These are phyloP conservation scores for Candolleomyces efflorescens DNA, from an alignment of 768 basidiomycete genomes.

Conservation along the genomic window DNA sequence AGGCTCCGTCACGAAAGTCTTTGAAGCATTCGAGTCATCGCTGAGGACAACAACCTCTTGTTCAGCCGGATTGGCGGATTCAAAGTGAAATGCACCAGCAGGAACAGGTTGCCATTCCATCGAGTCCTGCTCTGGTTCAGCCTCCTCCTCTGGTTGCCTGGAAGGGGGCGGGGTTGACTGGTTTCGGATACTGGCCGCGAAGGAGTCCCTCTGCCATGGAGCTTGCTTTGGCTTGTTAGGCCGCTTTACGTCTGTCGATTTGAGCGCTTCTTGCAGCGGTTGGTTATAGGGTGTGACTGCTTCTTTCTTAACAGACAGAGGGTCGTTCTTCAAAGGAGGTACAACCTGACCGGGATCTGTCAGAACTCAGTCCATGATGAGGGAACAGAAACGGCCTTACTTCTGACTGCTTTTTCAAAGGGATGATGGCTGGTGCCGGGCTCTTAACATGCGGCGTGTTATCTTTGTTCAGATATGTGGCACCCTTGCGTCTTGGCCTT, in stretches of 20 bases:
- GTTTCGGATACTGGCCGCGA: slow-evolving; percentile 11
- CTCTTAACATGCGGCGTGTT: background rate
- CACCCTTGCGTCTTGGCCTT: background rate
- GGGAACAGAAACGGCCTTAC: background rate
- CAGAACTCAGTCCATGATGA: background rate
- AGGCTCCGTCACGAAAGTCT: background rate
- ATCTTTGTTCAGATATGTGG: background rate
- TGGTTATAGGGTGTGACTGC: background rate
- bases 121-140: background rate
- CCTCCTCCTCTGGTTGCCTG: background rate
- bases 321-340: slow-evolving; percentile 2
- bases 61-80: background rate
- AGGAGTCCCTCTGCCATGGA: slow-evolving; percentile 24
- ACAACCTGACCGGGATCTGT: slow-evolving; percentile 6
- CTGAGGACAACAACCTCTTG: slow-evolving; percentile 29
- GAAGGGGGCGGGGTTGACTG: background rate
- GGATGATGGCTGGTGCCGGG: no score
- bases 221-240: slow-evolving; percentile 22
- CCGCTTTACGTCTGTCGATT: slow-evolving; percentile 7
- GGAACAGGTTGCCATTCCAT: background rate
- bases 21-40: background rate
- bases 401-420: background rate
- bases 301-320: slow-evolving; percentile 11
- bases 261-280: background rate
- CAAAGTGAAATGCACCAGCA: background rate